phyloP scores from a whole-genome alignment of 225 moss, liverwort and hornwort genomes.

The Lunularia cruciata region DNA sequence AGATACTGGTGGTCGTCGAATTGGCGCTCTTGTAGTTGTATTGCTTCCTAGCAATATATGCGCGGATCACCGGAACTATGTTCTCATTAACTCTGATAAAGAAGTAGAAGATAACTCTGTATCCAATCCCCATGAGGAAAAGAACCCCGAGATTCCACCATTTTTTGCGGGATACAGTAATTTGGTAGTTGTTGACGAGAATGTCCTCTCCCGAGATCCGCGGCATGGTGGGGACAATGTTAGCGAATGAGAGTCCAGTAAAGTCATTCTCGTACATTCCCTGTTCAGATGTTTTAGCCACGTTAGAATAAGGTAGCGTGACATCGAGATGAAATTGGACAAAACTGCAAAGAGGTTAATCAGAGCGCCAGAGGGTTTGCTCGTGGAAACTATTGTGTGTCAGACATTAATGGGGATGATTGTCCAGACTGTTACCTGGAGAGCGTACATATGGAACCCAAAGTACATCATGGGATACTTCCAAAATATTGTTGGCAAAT shows the following conservation, averaged over 20 bases:
- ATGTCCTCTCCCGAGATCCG: conserved; percentile 27
- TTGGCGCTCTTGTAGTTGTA: conserved; percentile 16
- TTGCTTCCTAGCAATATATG: conserved; percentile 26
- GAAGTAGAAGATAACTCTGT: conserved; percentile 36
- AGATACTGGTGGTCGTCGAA: conserved; percentile 1
- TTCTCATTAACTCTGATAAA: conserved; percentile 36
- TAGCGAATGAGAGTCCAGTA: conserved; percentile 36
- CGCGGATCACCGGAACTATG: conserved; percentile 33
- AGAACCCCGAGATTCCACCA: conserved; percentile 49
- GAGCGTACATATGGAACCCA: conserved; percentile 55
- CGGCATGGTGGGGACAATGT: conserved; percentile 24
- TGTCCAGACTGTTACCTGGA: conserved; percentile 36
- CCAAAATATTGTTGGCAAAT: conserved; percentile 48
- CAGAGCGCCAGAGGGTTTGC: too few species aligned
- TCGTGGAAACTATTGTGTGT: too few species aligned
- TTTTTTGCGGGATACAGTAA: conserved; percentile 39
- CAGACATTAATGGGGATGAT: neutral
- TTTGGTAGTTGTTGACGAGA: conserved; percentile 33
- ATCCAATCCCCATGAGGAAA: conserved; percentile 32
- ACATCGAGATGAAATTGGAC: neutral
- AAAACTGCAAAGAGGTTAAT: neutral
- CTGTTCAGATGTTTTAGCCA: conserved; percentile 17
- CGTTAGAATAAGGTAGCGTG: neutral
- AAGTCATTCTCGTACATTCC: conserved; percentile 56
- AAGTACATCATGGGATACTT: conserved; percentile 52